Evolutionary conservation across 192 early-diverging fungal species (phyloP).

Genomic region (Funneliformis geosporum): DNA sequence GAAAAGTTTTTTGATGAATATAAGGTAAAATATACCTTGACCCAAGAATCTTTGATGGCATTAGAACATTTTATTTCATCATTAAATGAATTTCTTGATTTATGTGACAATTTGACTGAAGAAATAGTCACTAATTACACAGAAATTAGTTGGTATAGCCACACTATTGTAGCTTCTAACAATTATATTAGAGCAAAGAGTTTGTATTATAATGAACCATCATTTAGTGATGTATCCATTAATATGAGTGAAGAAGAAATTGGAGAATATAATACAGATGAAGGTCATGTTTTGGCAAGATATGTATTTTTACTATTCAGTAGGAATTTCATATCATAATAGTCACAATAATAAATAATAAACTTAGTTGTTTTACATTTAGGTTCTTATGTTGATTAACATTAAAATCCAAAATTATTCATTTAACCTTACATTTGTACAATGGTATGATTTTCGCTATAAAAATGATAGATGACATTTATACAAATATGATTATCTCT

Average conservation of each 20-base stretch:
- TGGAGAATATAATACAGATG: background rate
- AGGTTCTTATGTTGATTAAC: no score
- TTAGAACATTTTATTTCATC: background rate
- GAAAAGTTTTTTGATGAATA: background rate
- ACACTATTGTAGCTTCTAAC: background rate
- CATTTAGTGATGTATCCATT: slow-evolving; percentile 18
- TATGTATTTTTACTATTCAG: background rate
- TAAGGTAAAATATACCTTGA: background rate
- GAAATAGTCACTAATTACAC: background rate
- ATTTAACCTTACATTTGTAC: no score
- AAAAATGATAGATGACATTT: no score
- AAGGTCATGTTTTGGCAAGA: slow-evolving; percentile 14
- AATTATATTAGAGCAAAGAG: slow-evolving; percentile 20
- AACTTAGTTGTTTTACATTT: no score
- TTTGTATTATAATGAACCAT: background rate
- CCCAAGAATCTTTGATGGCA: background rate
- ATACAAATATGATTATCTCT: no score
- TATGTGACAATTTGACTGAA: background rate
- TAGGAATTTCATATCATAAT: no score
- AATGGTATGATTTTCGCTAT: no score
- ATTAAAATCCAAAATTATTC: no score
- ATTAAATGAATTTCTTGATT: slow-evolving; percentile 1
- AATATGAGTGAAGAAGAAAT: background rate
- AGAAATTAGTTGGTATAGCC: background rate
- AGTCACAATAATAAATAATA: no score